Evolutionary conservation across 2,329 filamentous ascomycete species (phyloP), one percentile per base, ranked within the genome.

Genomic region (Cladophialophora exuberans): DNA sequence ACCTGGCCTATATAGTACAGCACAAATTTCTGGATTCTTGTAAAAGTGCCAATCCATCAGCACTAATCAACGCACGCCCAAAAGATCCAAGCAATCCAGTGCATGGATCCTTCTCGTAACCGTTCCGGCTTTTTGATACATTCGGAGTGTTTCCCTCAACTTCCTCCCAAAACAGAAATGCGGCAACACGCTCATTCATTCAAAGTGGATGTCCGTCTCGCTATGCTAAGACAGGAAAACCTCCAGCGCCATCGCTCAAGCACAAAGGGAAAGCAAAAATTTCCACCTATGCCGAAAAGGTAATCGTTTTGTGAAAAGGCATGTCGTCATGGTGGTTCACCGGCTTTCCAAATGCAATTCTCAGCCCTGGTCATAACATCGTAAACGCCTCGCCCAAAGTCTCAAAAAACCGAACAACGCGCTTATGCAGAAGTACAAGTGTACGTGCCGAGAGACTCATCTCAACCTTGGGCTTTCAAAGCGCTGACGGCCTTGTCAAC

Each of bases 401-500:
- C n/a, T n/a, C n/a, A n/a, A 20, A 2, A 30, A 43, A 42, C 47
- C 6, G 25, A 25, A 49, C 28, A 17, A 6, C 33, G 38, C 43
- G 45, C 25, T 45, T 36, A 47, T 35, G 48, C 48, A 46, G 49
- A 30, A 43, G 10, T 38, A 44, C 11, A n/a, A 46, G 39, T 28
- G 13, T 35, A 28, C 30, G 13, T n/a, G 4, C 36, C 7, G 36
- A 23, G 39, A 25, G 26, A n/a, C 38, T 17, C 3, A 4, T 5
- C 6, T 60, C 52, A 62, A 6, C 47, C 57, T n/a, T 52, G 54
- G 28, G 57, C 60, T 54, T 55, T 63, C 20, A 65, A 49, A 13
- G 63, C 56, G 47, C 22, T 47, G n/a, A 65, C 55, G 25, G 90
- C 90, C 64, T 81, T 84, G 56, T 85, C 83, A 3, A 97, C 93